A percentile compares a stretch with the other conserved stretches of the same genome.
phyloP scores from a whole-genome alignment of 768 basidiomycete species.

The Cystofilobasidium capitatum region DNA sequence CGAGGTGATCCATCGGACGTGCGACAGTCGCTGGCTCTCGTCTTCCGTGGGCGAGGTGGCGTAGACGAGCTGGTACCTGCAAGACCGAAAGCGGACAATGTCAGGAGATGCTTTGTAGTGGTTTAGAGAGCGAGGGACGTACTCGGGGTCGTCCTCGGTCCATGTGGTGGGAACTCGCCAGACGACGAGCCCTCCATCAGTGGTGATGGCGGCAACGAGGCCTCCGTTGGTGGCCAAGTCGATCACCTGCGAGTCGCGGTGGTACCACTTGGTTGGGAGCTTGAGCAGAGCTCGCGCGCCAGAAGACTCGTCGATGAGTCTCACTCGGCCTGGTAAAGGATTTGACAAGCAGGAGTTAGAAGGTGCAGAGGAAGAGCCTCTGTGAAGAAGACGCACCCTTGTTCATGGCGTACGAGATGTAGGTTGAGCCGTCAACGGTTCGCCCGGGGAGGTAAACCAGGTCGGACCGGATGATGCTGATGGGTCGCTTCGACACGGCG shows the following conservation, averaged over 20 bases:
- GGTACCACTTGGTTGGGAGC: constrained; percentile 17
- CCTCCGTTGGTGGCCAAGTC: constrained; percentile 10
- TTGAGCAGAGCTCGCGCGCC: constrained; percentile 21
- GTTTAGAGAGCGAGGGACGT: not conserved
- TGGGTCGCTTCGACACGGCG: not conserved
- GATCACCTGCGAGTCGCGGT: constrained; percentile 17
- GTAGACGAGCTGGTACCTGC: constrained; percentile 4
- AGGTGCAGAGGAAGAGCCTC: not conserved
- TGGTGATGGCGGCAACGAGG: constrained; percentile 15
- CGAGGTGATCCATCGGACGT: constrained; percentile 5
- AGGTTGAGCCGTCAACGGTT: constrained; percentile 9
- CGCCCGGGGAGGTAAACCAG: not conserved
- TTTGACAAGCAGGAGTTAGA: not conserved
- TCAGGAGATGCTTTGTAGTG: not conserved
- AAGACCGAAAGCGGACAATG: not conserved
- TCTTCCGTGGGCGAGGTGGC: not conserved
- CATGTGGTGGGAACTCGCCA: constrained; percentile 15
- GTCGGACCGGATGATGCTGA: constrained; percentile 13
- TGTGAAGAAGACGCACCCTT: constrained; percentile 1
- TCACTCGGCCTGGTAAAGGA: constrained; percentile 7
- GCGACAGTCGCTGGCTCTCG: not conserved
- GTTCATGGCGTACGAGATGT: constrained; percentile 22
- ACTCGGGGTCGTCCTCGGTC: constrained; percentile 14
- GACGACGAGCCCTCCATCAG: constrained; percentile 20
- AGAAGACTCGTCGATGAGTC: constrained; percentile 8